Conservation (phyloP, 2,329 filamentous ascomycete genomes). For the Sclerotinia minor region DNA sequence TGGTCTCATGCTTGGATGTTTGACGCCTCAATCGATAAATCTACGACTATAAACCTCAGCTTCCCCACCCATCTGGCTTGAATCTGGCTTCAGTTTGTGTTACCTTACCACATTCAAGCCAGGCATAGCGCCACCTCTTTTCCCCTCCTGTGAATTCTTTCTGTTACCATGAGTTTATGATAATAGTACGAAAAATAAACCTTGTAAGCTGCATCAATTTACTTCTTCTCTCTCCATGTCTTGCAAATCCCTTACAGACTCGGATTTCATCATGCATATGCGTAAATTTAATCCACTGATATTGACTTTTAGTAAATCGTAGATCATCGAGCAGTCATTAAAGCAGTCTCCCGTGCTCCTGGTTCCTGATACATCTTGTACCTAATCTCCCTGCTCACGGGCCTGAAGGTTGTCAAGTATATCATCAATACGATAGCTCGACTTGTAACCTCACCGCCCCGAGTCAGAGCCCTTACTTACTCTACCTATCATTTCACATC, state of each 20-base stretch:
- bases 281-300: constrained; percentile 11
- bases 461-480: constrained; percentile 21
- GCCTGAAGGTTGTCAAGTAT: constrained; percentile 24
- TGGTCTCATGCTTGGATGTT: constrained; percentile 18
- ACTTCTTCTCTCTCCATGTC: constrained; percentile 32
- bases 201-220: constrained; percentile 19
- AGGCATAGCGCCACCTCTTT: constrained; percentile 18
- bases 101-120: constrained; percentile 1
- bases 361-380: constrained; percentile 29
- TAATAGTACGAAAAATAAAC: constrained; percentile 16
- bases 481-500: constrained; percentile 18
- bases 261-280: constrained; percentile 8
- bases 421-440: constrained; percentile 42
- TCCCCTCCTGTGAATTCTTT: not conserved
- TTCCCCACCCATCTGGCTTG: constrained; percentile 7
- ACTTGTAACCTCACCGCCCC: constrained; percentile 35
- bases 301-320: not conserved
- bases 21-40: constrained; percentile 24
- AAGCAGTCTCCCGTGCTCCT: constrained; percentile 15
- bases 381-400: constrained; percentile 8
- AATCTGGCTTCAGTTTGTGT: not conserved
- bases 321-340: constrained; percentile 9
- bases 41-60: constrained; percentile 21
- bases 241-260: constrained; percentile 26
- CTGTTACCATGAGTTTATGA: constrained; percentile 2